phyloP scores from a whole-genome alignment of 371 early-diverging fungal genomes.

The Mortierella sp. region DNA sequence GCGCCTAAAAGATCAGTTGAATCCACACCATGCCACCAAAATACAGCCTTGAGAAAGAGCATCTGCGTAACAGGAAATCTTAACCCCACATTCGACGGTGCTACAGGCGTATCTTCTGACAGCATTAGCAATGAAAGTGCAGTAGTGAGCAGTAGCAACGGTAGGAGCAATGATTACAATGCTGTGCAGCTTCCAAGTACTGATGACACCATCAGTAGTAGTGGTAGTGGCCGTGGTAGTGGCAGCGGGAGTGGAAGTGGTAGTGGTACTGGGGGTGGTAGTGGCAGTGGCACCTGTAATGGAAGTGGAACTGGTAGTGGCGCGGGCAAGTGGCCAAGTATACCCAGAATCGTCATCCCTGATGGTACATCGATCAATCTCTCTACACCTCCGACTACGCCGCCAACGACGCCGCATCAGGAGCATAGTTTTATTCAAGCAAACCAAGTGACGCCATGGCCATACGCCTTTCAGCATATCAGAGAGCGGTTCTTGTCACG shows the following conservation, averaged over 20 bases:
- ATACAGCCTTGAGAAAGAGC: too few species aligned
- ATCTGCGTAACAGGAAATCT: too few species aligned
- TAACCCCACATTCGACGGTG: neutral
- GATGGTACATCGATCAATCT: conserved; percentile 38
- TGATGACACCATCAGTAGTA: neutral
- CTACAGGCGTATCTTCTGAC: neutral
- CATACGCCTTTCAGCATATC: conserved; percentile 9
- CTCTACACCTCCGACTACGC: conserved; percentile 13
- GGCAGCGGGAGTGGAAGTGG: too few species aligned
- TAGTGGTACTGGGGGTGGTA: neutral
- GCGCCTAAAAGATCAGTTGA: too few species aligned
- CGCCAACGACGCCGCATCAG: conserved; percentile 24
- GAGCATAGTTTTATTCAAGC: neutral
- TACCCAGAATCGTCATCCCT: conserved; percentile 34
- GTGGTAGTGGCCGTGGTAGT: neutral
- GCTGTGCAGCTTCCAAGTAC: too few species aligned
- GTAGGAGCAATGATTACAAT: too few species aligned
- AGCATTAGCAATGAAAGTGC: neutral
- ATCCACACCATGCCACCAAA: too few species aligned
- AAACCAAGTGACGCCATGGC: conserved; percentile 9
- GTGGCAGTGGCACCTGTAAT: neutral
- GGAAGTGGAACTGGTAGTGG: neutral
- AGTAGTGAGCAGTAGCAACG: neutral
- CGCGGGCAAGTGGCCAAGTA: conserved; percentile 4
- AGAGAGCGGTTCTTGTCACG: conserved; percentile 9